These are phyloP conservation scores for Blastobotrys capitulatus DNA, from an alignment of 1,139 yeast genomes.

Conservation along the genomic window DNA sequence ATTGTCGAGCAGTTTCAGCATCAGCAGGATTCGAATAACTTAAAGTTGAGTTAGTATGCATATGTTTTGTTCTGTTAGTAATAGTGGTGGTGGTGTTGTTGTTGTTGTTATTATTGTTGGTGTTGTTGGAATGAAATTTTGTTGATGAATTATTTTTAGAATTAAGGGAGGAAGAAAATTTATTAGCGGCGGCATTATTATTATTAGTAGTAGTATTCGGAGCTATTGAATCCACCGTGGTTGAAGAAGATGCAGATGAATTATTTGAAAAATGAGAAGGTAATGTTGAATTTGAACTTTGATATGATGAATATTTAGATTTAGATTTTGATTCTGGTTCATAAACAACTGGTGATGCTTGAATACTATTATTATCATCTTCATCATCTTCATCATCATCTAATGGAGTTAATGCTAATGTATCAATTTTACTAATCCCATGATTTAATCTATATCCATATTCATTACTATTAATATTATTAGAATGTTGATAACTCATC, in stretches of 20 bases:
- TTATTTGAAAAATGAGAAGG: conserved; percentile 12
- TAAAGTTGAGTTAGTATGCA: conserved; percentile 3
- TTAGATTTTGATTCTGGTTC: conserved; percentile 2
- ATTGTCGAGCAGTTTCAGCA: conserved; percentile 11
- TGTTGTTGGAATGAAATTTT: conserved; percentile 1
- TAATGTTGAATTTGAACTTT: conserved; percentile 9
- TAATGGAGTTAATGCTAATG: neutral
- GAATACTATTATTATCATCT: conserved; percentile 7
- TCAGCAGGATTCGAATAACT: conserved; percentile 7
- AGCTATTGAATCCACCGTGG: conserved; percentile 10
- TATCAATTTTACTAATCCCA: neutral
- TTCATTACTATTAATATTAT: neutral
- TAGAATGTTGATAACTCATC: neutral
- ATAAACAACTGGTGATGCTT: conserved; percentile 9
- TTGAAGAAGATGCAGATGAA: conserved; percentile 12
- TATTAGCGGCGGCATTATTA: neutral
- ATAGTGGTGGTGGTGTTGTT: neutral
- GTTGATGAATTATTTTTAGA: neutral
- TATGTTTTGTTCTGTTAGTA: neutral
- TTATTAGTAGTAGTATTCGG: neutral
- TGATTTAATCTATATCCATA: neutral
- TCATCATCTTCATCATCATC: conserved; percentile 8
- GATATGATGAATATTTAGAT: conserved; percentile 4
- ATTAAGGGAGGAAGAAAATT: neutral
- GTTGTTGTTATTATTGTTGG: neutral